Evolutionary conservation across 805 yeast species (phyloP), one percentile per base, ranked within the genome.

Genomic region (Saccharomycopsis fermentans): DNA sequence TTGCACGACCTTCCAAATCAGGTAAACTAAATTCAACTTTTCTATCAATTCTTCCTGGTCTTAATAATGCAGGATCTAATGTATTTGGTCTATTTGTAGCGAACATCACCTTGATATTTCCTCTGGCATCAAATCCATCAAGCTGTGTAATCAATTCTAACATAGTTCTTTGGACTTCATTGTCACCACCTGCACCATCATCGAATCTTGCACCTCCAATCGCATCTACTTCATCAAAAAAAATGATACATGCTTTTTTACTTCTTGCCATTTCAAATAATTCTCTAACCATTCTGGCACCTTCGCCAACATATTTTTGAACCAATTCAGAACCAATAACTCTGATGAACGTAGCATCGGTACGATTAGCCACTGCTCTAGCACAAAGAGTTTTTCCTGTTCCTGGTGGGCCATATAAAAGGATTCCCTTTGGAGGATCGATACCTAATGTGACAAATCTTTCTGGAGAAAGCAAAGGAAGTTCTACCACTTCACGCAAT

Each of bases 181-280:
- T 94, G 73, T 94, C 99, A 69, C 98, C 98, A 66, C 97, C 98
- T 11, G 98, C 98, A 68, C 98, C 98, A 71, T 94, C 99, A 72
- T 94, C 99, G 70, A 94, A 94, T 72, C 99, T 85, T n/a, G 98
- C 98, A 48, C 99, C 99, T 65, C 99, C 99, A 71, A 94, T 90
- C 40, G 99, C 99, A 76, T 94, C 99, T 65, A 94, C 86, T 77
- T 94, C 99, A 74, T 94, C 99, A 68, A 94, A 94, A 74, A 94
- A 94, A 59, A 94, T 92, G 69, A 94, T 94, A 74, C 98, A 92
- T 1, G 99, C 98, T 70, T 92, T 91, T 74, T 94, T 94, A 39
- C 98, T 87, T 71, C 99, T 86, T 1, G 99, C 99, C 98, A 94
- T 91, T 71, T 94, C 99, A 68, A 94, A 94, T 68, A 94, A 80